A percentile compares a stretch with the other conserved stretches of the same genome.
Conservation (phyloP, 1,284 basidiomycete species). For the Ceratobasidium sp. region DNA sequence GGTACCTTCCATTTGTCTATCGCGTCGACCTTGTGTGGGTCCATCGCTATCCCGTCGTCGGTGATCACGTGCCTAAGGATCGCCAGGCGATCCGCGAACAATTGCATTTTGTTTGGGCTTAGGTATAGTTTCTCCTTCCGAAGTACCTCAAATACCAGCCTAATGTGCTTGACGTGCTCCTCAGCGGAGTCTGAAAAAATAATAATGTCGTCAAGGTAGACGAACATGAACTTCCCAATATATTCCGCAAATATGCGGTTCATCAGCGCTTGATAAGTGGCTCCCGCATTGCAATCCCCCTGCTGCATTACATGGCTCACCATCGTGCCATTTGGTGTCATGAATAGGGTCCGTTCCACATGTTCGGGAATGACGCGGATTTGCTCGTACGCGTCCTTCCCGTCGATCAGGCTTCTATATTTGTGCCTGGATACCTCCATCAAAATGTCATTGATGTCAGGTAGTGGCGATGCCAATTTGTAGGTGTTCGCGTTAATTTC, state of each 20-base stretch:
- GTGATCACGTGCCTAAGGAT: constrained; percentile 58
- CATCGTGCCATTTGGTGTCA: too few species aligned
- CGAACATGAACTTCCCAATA: constrained; percentile 51
- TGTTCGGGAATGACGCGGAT: constrained; percentile 55
- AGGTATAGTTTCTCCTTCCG: constrained; percentile 51
- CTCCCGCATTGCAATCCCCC: constrained; percentile 54
- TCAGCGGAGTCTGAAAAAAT: constrained; percentile 56
- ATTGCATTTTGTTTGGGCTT: constrained; percentile 53
- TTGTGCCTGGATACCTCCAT: constrained; percentile 51
- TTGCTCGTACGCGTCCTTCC: constrained; percentile 58
- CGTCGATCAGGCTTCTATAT: constrained; percentile 54
- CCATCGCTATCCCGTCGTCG: constrained; percentile 53
- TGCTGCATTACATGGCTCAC: constrained; percentile 55
- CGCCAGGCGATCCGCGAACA: constrained; percentile 53
- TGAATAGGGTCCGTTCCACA: constrained; percentile 50
- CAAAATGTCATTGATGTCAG: constrained; percentile 55
- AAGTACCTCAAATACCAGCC: constrained; percentile 55
- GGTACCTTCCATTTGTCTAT: constrained; percentile 47
- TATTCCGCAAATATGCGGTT: constrained; percentile 55
- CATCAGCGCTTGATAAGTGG: constrained; percentile 55
- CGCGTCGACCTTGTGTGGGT: constrained; percentile 39
- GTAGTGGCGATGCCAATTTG: constrained; percentile 52
- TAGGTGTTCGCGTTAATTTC: constrained; percentile 53
- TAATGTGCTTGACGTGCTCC: constrained; percentile 56
- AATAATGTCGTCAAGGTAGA: constrained; percentile 49